phyloP scores from a whole-genome alignment of 2,329 filamentous ascomycete genomes.

The Pseudocercospora vitis region DNA sequence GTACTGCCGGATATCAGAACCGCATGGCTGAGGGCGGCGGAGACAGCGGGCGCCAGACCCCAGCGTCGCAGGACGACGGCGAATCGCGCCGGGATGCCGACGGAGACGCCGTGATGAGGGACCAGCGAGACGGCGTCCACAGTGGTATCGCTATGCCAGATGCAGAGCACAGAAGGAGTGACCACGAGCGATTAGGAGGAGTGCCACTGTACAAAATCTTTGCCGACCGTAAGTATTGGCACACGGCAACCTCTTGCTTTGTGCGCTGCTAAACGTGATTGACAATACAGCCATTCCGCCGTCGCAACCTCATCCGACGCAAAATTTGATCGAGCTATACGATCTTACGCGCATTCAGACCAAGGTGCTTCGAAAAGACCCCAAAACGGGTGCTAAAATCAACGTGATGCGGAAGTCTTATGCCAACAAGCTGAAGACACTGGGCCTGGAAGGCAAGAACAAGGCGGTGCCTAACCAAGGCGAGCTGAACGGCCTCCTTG shows the following conservation, averaged over 20 bases:
- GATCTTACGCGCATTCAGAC: constrained; percentile 56
- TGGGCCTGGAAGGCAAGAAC: constrained; percentile 51
- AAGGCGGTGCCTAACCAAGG: constrained; percentile 46
- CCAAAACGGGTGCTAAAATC: constrained; percentile 64
- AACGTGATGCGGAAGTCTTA: constrained; percentile 61
- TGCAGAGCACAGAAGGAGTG: constrained; percentile 43
- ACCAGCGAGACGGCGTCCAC: constrained; percentile 23
- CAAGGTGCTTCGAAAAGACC: constrained; percentile 60
- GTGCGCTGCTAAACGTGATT: constrained; percentile 41
- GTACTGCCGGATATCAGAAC: constrained; percentile 38
- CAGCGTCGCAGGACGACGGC: constrained; percentile 29
- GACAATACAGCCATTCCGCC: constrained; percentile 42
- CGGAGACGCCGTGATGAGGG: constrained; percentile 46
- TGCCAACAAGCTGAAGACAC: constrained; percentile 53
- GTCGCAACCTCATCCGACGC: constrained; percentile 57
- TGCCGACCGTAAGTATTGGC: constrained; percentile 36
- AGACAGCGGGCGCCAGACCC: constrained; percentile 32
- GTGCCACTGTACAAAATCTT: constrained; percentile 32
- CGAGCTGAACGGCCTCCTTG: constrained; percentile 39
- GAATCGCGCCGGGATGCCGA: constrained; percentile 40
- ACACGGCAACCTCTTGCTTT: constrained; percentile 26
- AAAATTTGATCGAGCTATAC: constrained; percentile 62
- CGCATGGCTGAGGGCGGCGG: constrained; percentile 31
- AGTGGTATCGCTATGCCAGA: constrained; percentile 21
- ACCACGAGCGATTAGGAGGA: constrained; percentile 48